Evolutionary conservation across 2,329 filamentous ascomycete genomes (phyloP), one percentile per base, ranked within the genome.

Genomic region (Trichothecium sympodiale): DNA sequence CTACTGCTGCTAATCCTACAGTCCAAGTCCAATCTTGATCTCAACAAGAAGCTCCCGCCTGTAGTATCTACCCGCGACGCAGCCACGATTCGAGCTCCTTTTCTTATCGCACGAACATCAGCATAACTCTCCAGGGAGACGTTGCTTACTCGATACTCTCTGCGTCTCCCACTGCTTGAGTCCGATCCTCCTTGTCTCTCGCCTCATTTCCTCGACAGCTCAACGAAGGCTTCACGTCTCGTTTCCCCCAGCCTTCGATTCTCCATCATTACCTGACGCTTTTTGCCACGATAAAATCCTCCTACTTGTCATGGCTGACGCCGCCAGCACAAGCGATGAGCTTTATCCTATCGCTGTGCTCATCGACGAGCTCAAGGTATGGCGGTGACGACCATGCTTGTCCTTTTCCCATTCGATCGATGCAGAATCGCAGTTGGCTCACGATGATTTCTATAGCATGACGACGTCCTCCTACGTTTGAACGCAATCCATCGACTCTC

Each of bases 281-380:
- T 31, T 10, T 31, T 16, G 15, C 14, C 15, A 31, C 29, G n/a
- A n/a, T 6, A 10, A 31, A 10, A 10, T 18, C 17, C 16, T 29
- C 20, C 15, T 30, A 28, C 12, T 17, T 36, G 73, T 62, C 62
- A 96, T 96, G 89, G 86, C 76, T 65, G 76, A 95, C 68, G 82
- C 81, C 66, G 74, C 80, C 62, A 84, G 81, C 65, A 79, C 89
- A 70, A 93, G 82, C 63, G 91, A 98, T 68, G 93, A 96, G 80
- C 87, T 98, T 56, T 98, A 96, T 65, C 91, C 91, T 61, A 98
- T 98, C 71, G 91, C 93, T 57, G 91, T 98, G 50, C 80, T 98
- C 65, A 98, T 98, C 65, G 91, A 98, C 64, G 91, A 98, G 77
- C 75, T 98, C 56, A 98, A 95, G 85, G 88, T 94, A 76, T 53